Base-by-base conservation (phyloP, 1,139 yeast species). In the Geotrichum aggregatum region DNA sequence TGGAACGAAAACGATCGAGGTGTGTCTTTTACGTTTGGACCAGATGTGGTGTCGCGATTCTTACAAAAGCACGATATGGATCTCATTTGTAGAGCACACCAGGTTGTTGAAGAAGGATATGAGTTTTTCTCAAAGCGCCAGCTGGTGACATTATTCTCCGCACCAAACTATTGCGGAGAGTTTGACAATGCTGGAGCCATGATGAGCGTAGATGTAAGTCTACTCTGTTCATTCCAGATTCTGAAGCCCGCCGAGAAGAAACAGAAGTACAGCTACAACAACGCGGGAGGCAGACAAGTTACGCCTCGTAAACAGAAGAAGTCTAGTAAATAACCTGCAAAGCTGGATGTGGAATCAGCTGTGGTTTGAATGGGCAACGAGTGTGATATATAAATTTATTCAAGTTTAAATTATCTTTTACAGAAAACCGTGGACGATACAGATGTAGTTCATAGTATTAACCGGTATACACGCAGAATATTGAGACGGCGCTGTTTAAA, bases 1-100 rank as follows among this genome's bases (percentile, higher is more conserved):
- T 92, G 98, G 98, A 84, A 94, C 59, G 98, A 92, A 73, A 92
- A 92, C 70, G 98, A 92, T 72, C 84, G 98, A 72, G 98, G 98
- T 66, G 97, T 92, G 54, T 88, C 96, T 13, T 92, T 88, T 71
- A 89, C 97, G 18, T 92, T 92, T 74, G 98, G 98, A 14, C 97
- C 97, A 11, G 98, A 89, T 69, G 97, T 89, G 53, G 97, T 91
- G 54, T 85, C 95, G 57, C 78, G 97, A 69, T 91, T 91, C 69
- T 75, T 91, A 69, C 96, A 89, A 69, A 91, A 88, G 67, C 97
- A 89, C 71, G 98, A 89, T 68, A 86, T 92, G 91, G 98, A 92
- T 71, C 80, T 92, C 66, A 88, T 92, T 66, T 91, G 98, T 75
- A 81, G 98, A 69, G 98, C 98, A 45, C 98, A 92, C 76, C 97